These are phyloP conservation scores for Russula compacta DNA, from an alignment of 768 basidiomycete genomes.

Conservation along the genomic window DNA sequence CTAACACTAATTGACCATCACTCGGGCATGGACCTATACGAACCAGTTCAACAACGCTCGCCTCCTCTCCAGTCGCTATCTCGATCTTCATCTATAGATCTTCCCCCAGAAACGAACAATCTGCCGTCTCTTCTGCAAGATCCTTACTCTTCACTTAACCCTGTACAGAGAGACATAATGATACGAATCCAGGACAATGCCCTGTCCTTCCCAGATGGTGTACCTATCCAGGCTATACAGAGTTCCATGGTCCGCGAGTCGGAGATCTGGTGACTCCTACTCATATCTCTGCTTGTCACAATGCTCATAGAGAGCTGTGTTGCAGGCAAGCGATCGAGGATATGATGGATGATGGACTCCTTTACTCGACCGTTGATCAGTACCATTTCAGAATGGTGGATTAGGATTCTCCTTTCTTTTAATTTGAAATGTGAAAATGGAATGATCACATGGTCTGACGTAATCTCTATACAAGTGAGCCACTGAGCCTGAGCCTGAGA, in stretches of 20 bases:
- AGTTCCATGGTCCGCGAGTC: not conserved
- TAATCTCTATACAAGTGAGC: not conserved
- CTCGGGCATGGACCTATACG: not conserved
- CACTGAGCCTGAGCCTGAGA: not conserved
- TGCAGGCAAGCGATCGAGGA: conserved; percentile 22
- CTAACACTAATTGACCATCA: not conserved
- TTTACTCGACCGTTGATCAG: conserved; percentile 14
- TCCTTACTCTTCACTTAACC: conserved; percentile 17
- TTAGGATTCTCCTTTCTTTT: not conserved
- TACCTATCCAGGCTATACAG: conserved; percentile 1
- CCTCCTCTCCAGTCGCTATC: not conserved
- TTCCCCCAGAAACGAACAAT: not conserved
- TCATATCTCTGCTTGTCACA: not conserved
- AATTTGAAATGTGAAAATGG: no score
- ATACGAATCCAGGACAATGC: conserved; percentile 17
- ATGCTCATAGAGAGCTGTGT: not conserved
- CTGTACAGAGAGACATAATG: conserved; percentile 15
- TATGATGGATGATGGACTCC: conserved; percentile 17
- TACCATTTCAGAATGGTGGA: conserved; percentile 13
- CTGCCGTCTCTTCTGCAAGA: conserved; percentile 8
- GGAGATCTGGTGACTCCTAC: conserved; percentile 5
- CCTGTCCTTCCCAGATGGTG: conserved; percentile 7
- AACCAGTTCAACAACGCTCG: not conserved
- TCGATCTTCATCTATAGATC: not conserved
- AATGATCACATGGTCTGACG: not conserved